These are phyloP conservation scores for Curvularia hawaiiensis DNA, from an alignment of 2,329 filamentous ascomycete genomes.

Conservation along the genomic window DNA sequence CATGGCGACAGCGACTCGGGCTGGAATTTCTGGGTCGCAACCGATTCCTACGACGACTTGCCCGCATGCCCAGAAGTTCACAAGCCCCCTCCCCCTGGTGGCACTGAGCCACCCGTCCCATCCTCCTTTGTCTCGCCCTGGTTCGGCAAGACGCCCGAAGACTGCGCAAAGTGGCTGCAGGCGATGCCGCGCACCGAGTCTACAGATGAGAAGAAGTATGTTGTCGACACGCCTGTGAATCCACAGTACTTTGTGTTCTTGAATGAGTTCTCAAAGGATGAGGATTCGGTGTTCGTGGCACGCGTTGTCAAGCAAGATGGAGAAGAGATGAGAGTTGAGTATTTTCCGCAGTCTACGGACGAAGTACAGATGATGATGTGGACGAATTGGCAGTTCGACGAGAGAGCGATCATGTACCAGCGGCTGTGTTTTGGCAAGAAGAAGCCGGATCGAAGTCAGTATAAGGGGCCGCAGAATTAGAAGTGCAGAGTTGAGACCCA, in stretches of 20 bases:
- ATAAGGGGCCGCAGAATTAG: not conserved
- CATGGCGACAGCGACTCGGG: not conserved
- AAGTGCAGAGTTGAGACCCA: not conserved
- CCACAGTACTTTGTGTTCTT: slow-evolving; percentile 10
- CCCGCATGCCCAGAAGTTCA: slow-evolving; percentile 2
- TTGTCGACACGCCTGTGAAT: slow-evolving; percentile 1
- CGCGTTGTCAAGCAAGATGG: slow-evolving; percentile 5
- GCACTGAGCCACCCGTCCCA: slow-evolving; percentile 11
- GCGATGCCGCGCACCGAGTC: slow-evolving; percentile 2
- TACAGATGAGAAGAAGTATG: not conserved
- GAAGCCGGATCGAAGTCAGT: slow-evolving; percentile 13
- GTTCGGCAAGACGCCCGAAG: slow-evolving; percentile 15
- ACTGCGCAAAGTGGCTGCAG: slow-evolving; percentile 17
- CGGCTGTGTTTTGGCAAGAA: not conserved
- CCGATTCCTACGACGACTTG: slow-evolving; percentile 14
- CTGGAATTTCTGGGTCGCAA: slow-evolving; percentile 17
- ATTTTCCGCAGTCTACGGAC: slow-evolving; percentile 6
- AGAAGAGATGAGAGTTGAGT: slow-evolving; percentile 10
- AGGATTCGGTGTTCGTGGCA: slow-evolving; percentile 11
- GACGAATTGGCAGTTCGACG: slow-evolving; percentile 9
- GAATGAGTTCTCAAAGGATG: slow-evolving; percentile 17
- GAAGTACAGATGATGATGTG: slow-evolving; percentile 6
- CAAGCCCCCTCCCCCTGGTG: slow-evolving; percentile 5
- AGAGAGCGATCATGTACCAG: slow-evolving; percentile 6
- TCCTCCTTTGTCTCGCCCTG: slow-evolving; percentile 11